A percentile compares a stretch with the other conserved stretches of the same genome.
phyloP scores from a whole-genome alignment of 129 eudicot species.

The Heracleum sosnowskyi region DNA sequence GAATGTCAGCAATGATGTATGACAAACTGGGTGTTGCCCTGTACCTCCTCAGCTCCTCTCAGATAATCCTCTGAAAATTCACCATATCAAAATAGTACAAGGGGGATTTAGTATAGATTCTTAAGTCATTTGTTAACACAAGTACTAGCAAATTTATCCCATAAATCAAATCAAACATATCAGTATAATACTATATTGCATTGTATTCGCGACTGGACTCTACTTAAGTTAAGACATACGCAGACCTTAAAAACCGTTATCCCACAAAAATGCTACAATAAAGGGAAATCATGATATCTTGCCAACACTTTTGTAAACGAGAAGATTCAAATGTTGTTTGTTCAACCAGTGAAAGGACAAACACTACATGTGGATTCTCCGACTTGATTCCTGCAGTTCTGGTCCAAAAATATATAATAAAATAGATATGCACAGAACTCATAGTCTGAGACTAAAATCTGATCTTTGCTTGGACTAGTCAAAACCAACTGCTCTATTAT shows the following conservation, averaged over 20 bases:
- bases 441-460: neutral
- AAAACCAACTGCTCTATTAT: neutral
- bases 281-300: neutral
- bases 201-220: no score
- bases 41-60: neutral
- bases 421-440: conserved; percentile 8
- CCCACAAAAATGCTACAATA: neutral
- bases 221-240: neutral
- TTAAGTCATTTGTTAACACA: neutral
- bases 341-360: neutral
- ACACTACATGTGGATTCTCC: conserved; percentile 3
- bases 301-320: neutral
- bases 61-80: neutral
- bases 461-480: conserved; percentile 6
- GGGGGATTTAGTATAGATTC: neutral
- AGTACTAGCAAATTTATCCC: no score
- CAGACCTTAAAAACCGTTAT: no score
- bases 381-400: conserved; percentile 2
- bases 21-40: neutral
- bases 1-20: neutral
- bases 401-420: neutral
- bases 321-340: neutral
- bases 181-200: no score
- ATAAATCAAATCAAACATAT: no score
- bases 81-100: neutral